Evolutionary conservation across 73 alveolate genomes (phyloP), one percentile per base, ranked within the genome.

Genomic region (Urostyla sp.): DNA sequence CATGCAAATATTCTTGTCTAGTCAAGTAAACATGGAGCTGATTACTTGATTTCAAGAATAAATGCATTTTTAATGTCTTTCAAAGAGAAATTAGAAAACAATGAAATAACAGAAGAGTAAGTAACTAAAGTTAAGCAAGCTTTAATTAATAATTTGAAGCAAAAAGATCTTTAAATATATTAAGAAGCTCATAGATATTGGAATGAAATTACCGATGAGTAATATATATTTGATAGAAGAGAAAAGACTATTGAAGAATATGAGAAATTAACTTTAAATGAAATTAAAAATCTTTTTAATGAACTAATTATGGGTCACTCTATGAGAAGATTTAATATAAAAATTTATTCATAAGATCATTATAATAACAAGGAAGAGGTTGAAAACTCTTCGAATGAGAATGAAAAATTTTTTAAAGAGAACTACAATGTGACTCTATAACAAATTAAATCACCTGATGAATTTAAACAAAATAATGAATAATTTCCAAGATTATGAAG

Each of bases 211-310:
- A 28, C 11, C 45, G 48, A 30, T 27, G 61, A 55, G 38, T 30
- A n/a, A 10, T 81, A 69, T 52, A 43, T n/a, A 37, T 81, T 81
- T 57, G 61, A 67, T 24, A 40, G 43, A 13, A 75, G 67, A 37
- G 91, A 81, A 11, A 37, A 31, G 20, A 32, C 44, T n/a, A 81
- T 81, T 5, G 79, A 49, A 20, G 85, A 69, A 8, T 26, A 69
- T 1, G 23, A 51, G 23, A 7, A 52, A 18, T 57, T 81, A 20
- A 50, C 78, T 8, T 54, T 37, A 35, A 24, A 13, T 0, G 52
- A 81, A 1, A 34, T 81, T 0, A 2, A 24, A 7, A 80, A 67
- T 1, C 24, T 15, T 23, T 72, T 81, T 80, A 27, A 61, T 10
- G 45, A 34, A 0, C 18, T 81, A 3, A n/a, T 72, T 55, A 69